Conservation (phyloP, 495 filamentous ascomycete species). For the Podospora tetraspora region DNA sequence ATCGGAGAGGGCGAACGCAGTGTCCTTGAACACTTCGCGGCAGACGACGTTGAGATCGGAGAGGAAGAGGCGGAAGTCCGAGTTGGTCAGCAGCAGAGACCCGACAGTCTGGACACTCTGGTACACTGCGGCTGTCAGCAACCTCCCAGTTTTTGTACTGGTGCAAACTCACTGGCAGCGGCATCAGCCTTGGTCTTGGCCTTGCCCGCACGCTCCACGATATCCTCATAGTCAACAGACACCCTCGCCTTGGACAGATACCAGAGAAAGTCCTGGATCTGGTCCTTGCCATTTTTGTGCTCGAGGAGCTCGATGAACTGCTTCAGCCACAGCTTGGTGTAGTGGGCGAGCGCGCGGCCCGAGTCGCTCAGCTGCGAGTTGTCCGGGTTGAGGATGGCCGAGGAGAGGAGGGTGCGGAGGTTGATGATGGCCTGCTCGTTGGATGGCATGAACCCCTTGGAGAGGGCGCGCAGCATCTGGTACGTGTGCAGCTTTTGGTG, state of each 20-base stretch:
- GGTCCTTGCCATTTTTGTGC: conserved; percentile 78
- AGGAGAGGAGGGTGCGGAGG: conserved; percentile 70
- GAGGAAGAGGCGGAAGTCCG: conserved; percentile 83
- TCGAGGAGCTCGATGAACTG: conserved; percentile 70
- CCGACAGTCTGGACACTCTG: conserved; percentile 79
- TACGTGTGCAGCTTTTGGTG: conserved; percentile 88
- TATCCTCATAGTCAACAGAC: conserved; percentile 60
- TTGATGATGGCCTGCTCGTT: conserved; percentile 81
- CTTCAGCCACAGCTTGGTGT: conserved; percentile 63
- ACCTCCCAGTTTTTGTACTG: not conserved
- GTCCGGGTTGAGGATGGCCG: conserved; percentile 71
- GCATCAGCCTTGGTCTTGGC: conserved; percentile 72
- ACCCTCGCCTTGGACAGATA: conserved; percentile 66
- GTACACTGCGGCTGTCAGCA: conserved; percentile 52
- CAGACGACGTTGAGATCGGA: conserved; percentile 75
- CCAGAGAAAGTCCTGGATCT: conserved; percentile 91
- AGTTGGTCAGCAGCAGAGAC: conserved; percentile 76
- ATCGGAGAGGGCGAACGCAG: conserved; percentile 68
- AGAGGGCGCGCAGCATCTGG: conserved; percentile 80
- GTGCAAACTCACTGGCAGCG: conserved; percentile 56
- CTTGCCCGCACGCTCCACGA: conserved; percentile 56
- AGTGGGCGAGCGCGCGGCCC: conserved; percentile 66
- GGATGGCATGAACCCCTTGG: conserved; percentile 85
- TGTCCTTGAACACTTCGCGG: conserved; percentile 81
- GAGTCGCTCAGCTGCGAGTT: conserved; percentile 71